Conservation (phyloP, 176 grass and related monocot species). For the Raddia distichophylla region DNA sequence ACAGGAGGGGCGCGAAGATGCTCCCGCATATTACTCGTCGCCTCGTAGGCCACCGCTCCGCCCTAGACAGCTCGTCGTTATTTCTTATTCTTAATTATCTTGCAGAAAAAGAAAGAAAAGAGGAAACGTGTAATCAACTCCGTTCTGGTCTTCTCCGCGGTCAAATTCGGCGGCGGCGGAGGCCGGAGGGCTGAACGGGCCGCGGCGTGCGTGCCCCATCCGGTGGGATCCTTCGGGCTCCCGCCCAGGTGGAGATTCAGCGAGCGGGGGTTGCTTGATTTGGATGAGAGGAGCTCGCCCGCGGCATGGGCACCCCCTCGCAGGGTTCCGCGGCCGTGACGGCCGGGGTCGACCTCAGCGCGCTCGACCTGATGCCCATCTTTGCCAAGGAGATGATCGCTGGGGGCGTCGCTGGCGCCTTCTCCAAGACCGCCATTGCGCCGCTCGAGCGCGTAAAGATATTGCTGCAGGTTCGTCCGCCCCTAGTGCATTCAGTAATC, state of each 20-base stretch:
- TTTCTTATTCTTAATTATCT: neutral
- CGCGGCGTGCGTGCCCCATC: neutral
- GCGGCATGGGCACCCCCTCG: constrained; percentile 68
- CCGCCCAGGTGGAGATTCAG: constrained; percentile 29
- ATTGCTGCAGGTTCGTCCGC: constrained; percentile 70
- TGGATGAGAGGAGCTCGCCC: constrained; percentile 55
- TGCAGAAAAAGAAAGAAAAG: neutral
- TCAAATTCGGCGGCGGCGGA: constrained; percentile 48
- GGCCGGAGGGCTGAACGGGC: neutral
- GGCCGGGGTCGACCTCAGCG: constrained; percentile 74
- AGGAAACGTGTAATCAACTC: constrained; percentile 32
- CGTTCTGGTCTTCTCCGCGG: constrained; percentile 36
- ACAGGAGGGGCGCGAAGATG: neutral
- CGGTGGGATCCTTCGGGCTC: constrained; percentile 38
- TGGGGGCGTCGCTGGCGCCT: constrained; percentile 83
- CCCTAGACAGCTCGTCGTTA: neutral
- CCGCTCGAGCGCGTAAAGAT: constrained; percentile 96
- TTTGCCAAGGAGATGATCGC: constrained; percentile 92
- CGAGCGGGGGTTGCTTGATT: constrained; percentile 45
- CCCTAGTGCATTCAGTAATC: neutral
- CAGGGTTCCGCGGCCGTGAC: constrained; percentile 79
- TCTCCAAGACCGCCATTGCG: constrained; percentile 93
- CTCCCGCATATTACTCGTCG: constrained; percentile 4
- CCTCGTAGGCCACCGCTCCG: neutral
- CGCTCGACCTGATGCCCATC: constrained; percentile 74